Evolutionary conservation across 1,284 basidiomycete species (phyloP), one percentile per base, ranked within the genome.

Genomic region (Cryptococcus amylolentus): DNA sequence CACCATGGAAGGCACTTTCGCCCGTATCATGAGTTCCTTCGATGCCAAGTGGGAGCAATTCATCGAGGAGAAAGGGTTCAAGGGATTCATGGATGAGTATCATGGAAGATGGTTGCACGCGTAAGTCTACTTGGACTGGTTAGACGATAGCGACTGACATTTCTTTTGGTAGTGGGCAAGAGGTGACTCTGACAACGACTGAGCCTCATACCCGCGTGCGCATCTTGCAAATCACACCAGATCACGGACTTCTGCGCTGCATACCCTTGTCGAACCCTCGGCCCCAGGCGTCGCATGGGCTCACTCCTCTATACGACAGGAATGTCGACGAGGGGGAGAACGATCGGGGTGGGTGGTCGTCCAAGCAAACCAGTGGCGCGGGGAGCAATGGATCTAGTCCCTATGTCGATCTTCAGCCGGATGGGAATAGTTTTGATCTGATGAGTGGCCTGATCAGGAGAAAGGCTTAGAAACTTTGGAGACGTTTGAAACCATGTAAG

Each of bases 391-490:
- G 64, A 70, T 4, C 5, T 23, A 41, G 8, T 51, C 60, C 31
- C 47, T 81, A 74, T 51, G 79, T 85, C 43, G 84, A 86, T 66
- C 69, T 86, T 20, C 95, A 97, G 75, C 96, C 95, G 3, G 93
- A 98, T 69, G 92, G 94, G 31, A 99, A 99, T 74, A 91, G 89
- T 69, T 98, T 98, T 69, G 95, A 98, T 75, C 82, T 98, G 70
- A 89, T 98, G 86, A 84, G 86, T 52, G 91, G 91, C 31, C 77
- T 98, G 72, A 93, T 98, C 70, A 85, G 82, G 77, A 76, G 80
- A 20, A 89, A 88, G 75, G 62, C 53, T n/a, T 68, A 67, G 49
- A 53, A 23, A 23, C 23, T 23, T 3, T 23, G 23, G 23, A 23
- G 23, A 23, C 3, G 23, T 23, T 23, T 23, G 3, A 3, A 23